Evolutionary conservation across 805 yeast species (phyloP), one percentile per base, ranked within the genome.

Genomic region (Spathaspora girioi): DNA sequence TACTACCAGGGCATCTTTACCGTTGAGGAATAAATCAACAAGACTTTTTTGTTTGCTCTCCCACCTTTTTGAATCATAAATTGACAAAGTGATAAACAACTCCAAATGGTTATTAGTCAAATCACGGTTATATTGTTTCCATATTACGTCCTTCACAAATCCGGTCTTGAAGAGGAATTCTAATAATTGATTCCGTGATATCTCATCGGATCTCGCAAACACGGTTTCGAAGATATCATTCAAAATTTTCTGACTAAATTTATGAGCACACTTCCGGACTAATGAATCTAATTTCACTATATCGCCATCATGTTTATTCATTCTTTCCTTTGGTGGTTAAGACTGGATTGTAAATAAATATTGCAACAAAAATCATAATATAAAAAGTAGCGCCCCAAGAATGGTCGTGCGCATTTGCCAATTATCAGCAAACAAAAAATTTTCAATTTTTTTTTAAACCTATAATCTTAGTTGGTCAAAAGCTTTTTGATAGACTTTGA

Each of bases 111-210:
- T 69, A 44, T 66, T 60, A 2, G 77, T 63, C 8, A 69, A 64
- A 51, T 76, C 78, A 10, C 62, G 63, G 46, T 70, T 69, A 51
- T 76, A 75, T 42, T 62, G 55, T 11, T 64, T 66, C 82, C 81
- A 79, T 12, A 75, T 61, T 20, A 69, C 66, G n/a, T 60, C 54
- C 17, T 55, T 46, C 35, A 70, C 62, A 53, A 60, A 69, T 18
- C 52, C 57, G 1, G 67, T 51, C 8, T 53, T 54, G 3, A 49
- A 15, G 38, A 64, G 50, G 5, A 55, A 49, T 20, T 52, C 53
- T 7, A 47, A 32, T 23, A 46, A 11, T 46, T 46, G 45, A 17
- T 19, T 38, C 5, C 29, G 14, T 12, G 20, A n/a, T 23, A 15
- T 50, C 23, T 18, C 27, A 27, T 47, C 32, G 42, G 43, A 18